Evolutionary conservation across 2,329 filamentous ascomycete genomes (phyloP).

Genomic region (Penicillium sp.): DNA sequence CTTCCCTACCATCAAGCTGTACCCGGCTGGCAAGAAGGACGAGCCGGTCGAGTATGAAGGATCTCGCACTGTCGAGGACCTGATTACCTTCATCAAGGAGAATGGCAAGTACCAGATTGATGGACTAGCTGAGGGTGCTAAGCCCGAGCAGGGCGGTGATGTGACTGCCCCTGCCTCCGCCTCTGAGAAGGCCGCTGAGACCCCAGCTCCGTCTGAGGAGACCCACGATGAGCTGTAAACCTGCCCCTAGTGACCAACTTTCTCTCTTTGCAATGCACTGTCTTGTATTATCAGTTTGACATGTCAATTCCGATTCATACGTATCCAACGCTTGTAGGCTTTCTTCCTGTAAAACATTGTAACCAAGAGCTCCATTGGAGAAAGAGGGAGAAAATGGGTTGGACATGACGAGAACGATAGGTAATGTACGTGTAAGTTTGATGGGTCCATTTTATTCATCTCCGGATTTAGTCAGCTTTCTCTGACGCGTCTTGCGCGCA

Average conservation of each 20-base stretch:
- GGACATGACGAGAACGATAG: neutral
- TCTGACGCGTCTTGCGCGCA: slow-evolving; percentile 14
- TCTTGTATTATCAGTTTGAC: slow-evolving; percentile 20
- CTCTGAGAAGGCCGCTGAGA: slow-evolving; percentile 22
- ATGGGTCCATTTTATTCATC: neutral
- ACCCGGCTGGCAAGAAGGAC: slow-evolving; percentile 84
- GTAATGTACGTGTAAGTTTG: neutral
- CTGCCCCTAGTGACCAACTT: neutral
- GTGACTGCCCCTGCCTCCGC: slow-evolving; percentile 20
- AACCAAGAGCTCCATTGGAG: neutral
- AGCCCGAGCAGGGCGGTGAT: slow-evolving; percentile 51
- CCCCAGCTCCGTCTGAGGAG: slow-evolving; percentile 27
- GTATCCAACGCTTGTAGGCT: neutral
- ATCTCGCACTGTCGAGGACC: slow-evolving; percentile 84
- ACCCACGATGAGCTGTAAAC: slow-evolving; percentile 44
- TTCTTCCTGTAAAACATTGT: neutral
- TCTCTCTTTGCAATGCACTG: neutral
- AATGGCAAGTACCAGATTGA: slow-evolving; percentile 87
- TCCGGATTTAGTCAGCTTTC: slow-evolving; percentile 1
- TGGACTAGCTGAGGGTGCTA: slow-evolving; percentile 58
- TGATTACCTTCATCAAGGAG: slow-evolving; percentile 89
- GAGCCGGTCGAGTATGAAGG: slow-evolving; percentile 84
- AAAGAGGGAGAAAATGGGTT: neutral
- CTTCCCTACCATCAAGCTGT: slow-evolving; percentile 99
- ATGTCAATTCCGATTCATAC: neutral